A percentile compares a stretch with the other conserved stretches of the same genome.
Evolutionary conservation across 176 grass and related monocot species (phyloP).

Genomic region (Canna indica): DNA sequence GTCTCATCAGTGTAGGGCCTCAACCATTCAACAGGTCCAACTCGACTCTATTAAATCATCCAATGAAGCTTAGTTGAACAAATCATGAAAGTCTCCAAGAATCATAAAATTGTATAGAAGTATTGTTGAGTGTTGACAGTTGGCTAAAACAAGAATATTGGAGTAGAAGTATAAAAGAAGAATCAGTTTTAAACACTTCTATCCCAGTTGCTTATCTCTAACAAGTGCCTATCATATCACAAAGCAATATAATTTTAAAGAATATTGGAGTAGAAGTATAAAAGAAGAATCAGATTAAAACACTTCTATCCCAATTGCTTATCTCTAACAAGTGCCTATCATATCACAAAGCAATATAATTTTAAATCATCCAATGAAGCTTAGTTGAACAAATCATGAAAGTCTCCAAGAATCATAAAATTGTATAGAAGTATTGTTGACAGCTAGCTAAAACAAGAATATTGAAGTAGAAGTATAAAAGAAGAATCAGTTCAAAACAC

Average conservation of each 20-base stretch:
- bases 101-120: not conserved
- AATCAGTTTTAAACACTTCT: not conserved
- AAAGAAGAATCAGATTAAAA: not conserved
- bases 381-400: not conserved
- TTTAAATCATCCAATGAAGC: constrained; percentile 22
- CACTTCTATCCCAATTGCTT: not conserved
- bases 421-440: not conserved
- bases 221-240: not conserved
- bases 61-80: constrained; percentile 10
- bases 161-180: not conserved
- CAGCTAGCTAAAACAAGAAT: not conserved
- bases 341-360: too few relatives aligned
- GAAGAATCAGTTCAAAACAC: not conserved
- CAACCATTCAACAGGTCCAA: constrained; percentile 97
- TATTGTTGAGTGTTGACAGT: not conserved
- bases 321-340: not conserved
- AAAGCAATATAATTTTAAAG: too few relatives aligned
- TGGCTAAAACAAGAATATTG: not conserved
- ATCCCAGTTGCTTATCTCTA: not conserved
- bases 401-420: not conserved
- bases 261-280: not conserved
- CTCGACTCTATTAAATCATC: constrained; percentile 63
- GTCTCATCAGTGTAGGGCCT: constrained; percentile 97
- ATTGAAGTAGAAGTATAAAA: not conserved
- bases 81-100: not conserved